Percentiles rank a stretch among this genome's conserved stretches.
Evolutionary conservation across 805 yeast genomes (phyloP).

Genomic region (Wickerhamomyces ciferrii): DNA sequence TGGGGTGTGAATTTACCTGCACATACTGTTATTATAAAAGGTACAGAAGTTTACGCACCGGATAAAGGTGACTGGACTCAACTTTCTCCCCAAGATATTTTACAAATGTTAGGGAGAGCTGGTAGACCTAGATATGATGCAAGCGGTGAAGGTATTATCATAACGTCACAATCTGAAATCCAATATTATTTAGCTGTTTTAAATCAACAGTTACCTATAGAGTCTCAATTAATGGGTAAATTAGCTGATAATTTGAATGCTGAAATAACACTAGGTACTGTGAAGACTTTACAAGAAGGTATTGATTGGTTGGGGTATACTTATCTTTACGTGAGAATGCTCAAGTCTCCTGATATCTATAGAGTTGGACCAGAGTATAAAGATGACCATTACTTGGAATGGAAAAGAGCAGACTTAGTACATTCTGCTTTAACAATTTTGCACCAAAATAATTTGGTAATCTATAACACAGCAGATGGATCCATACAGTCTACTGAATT

Average conservation of each 20-base stretch:
- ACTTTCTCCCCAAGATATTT: conserved; percentile 88
- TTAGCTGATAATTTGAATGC: conserved; percentile 80
- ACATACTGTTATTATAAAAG: conserved; percentile 88
- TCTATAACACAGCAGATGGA: conserved; percentile 49
- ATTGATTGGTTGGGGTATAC: conserved; percentile 76
- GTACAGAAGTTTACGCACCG: conserved; percentile 92
- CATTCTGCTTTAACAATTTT: conserved; percentile 72
- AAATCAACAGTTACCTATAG: conserved; percentile 89
- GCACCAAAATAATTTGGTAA: conserved; percentile 48
- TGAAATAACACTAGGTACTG: conserved; percentile 72
- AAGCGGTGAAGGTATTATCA: conserved; percentile 89
- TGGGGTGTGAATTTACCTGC: conserved; percentile 98
- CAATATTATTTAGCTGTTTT: conserved; percentile 87
- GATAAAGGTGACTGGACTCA: conserved; percentile 86
- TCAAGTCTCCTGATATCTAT: conserved; percentile 65
- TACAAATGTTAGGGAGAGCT: conserved; percentile 98
- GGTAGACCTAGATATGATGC: conserved; percentile 94
- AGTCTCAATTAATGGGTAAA: conserved; percentile 72
- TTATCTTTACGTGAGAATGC: conserved; percentile 76
- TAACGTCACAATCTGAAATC: conserved; percentile 80
- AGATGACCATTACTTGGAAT: conserved; percentile 40
- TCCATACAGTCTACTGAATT: conserved; percentile 54
- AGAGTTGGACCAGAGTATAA: conserved; percentile 66
- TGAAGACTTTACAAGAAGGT: conserved; percentile 59
- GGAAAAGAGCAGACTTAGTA: conserved; percentile 59